phyloP scores from a whole-genome alignment of 1,284 basidiomycete species.

The Porogramme epimiltina region DNA sequence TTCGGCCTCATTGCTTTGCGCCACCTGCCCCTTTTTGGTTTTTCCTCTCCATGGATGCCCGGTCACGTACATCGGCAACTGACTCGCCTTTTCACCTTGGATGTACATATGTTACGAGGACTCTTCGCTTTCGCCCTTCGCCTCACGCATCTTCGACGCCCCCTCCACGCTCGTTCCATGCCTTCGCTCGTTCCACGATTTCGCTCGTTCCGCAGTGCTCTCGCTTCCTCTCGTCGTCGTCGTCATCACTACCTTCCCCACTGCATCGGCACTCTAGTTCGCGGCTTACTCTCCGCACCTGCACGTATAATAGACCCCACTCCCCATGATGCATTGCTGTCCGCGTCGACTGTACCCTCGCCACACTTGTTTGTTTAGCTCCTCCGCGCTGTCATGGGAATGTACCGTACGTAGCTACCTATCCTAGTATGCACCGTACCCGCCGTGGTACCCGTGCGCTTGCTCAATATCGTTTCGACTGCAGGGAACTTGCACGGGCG shows the following conservation, averaged over 20 bases:
- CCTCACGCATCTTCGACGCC: not conserved
- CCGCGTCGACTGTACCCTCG: constrained; percentile 19
- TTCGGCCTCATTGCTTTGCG: constrained; percentile 1
- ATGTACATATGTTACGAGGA: constrained; percentile 3
- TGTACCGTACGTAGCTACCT: constrained; percentile 21
- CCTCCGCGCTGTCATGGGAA: constrained; percentile 7
- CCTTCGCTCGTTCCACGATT: not conserved
- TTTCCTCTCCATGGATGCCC: not conserved
- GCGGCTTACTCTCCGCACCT: not conserved
- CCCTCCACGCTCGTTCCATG: constrained; percentile 7
- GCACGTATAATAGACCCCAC: constrained; percentile 17
- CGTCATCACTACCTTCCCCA: not conserved
- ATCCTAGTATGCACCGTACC: constrained; percentile 11
- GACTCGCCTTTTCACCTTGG: not conserved
- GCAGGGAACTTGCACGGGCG: no score
- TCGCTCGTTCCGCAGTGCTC: constrained; percentile 18
- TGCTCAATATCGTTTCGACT: not conserved
- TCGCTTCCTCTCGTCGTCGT: constrained; percentile 14
- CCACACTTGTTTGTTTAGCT: constrained; percentile 19
- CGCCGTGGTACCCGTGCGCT: constrained; percentile 1
- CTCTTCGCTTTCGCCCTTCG: not conserved
- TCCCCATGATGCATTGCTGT: constrained; percentile 17
- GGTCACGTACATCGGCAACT: not conserved
- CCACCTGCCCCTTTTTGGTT: constrained; percentile 2
- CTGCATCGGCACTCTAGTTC: not conserved